phyloP scores from a whole-genome alignment of 2,329 filamentous ascomycete species.

The Ascochyta fabae region DNA sequence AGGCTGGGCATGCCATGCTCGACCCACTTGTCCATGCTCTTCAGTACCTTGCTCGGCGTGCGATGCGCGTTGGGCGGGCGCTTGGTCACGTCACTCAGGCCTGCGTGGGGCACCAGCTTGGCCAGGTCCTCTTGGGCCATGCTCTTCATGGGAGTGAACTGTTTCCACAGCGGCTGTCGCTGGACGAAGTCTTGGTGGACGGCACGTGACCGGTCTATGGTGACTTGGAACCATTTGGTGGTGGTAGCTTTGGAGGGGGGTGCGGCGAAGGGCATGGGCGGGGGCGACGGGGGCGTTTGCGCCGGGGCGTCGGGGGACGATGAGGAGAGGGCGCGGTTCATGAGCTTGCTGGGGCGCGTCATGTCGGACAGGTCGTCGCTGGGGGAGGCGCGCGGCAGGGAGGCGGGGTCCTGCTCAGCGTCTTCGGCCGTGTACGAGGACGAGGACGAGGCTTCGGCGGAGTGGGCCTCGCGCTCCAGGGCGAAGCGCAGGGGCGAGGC shows the following conservation, averaged over 20 bases:
- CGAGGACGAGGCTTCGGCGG: conserved; percentile 4
- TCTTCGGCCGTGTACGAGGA: conserved; percentile 4
- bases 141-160: conserved; percentile 40
- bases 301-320: background rate
- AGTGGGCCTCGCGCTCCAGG: conserved; percentile 42
- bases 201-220: conserved; percentile 46
- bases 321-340: conserved; percentile 21
- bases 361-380: conserved; percentile 38
- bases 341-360: conserved; percentile 35
- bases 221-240: conserved; percentile 51
- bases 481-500: conserved; percentile 56
- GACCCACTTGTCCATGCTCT: conserved; percentile 31
- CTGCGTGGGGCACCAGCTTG: conserved; percentile 49
- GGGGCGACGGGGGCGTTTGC: conserved; percentile 3
- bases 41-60: conserved; percentile 42
- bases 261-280: conserved; percentile 33
- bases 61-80: conserved; percentile 41
- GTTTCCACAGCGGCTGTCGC: conserved; percentile 43
- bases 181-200: conserved; percentile 53
- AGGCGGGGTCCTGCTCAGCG: conserved; percentile 20
- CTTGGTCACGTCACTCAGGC: conserved; percentile 51
- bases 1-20: conserved; percentile 40
- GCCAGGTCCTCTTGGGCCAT: conserved; percentile 48
- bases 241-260: conserved; percentile 2
- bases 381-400: conserved; percentile 2